Base-by-base conservation (phyloP, 495 filamentous ascomycete species). In the Penicillium parvum region DNA sequence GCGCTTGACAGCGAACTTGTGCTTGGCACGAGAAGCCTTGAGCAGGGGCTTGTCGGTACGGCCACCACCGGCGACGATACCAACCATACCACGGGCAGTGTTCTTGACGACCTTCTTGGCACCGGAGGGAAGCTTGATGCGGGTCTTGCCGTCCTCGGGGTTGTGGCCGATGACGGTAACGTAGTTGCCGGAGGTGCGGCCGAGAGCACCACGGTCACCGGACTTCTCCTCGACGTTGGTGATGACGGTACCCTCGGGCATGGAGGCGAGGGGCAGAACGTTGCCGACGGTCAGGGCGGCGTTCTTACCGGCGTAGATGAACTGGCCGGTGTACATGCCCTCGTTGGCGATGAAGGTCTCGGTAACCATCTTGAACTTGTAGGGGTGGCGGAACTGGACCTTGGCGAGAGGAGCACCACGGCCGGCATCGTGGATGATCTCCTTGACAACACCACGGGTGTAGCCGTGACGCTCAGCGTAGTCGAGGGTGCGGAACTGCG, bases 301-400 rank as follows among this genome's bases (percentile, higher is more conserved):
- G 74, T 95, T 88, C 85, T 99, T 99, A 68, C 92, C 92, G 70
- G 91, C 90, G 74, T 97, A 99, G 85, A 99, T 90, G 80, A 99
- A 99, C 76, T 96, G 90, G 57, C 92, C 92, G 52, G 92, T 96
- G 88, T 99, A 99, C 91, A 97, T 96, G 76, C 92, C 92, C 81
- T 99, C 92, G 75, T 96, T 97, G 70, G 94, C 92, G 67, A 99
- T 97, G 82, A 98, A 96, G 50, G 92, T 94, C 84, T 88, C 90
- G 69, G 82, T 89, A 69, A 83, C 72, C 71, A 86, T 80, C 78
- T 86, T 88, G 81, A 83, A 92, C 71, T 82, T 81, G 82, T 94
- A 87, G 53, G 88, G 84, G 68, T 92, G 85, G 55, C 90, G 90
- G 86, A 98, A 98, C 63, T 81, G 75, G 60, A 98, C 90, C 68